Conservation (phyloP, 495 filamentous ascomycete genomes). For the Aspergillus cavernicola region DNA sequence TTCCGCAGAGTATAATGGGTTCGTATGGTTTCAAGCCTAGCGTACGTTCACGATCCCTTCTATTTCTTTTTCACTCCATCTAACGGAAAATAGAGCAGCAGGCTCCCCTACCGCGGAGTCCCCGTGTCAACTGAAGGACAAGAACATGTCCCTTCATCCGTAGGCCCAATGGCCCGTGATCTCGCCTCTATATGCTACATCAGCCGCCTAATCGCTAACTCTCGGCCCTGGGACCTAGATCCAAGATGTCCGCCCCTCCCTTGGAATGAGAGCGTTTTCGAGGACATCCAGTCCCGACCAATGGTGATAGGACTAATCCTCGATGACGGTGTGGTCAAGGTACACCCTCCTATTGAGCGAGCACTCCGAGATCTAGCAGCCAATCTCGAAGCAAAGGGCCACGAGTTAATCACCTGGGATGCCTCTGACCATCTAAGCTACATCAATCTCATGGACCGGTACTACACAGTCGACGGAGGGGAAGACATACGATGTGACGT, state of each 20-base stretch:
- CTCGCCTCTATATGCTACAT: conserved; percentile 38
- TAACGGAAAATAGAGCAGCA: conserved; percentile 29
- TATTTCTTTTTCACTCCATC: background rate
- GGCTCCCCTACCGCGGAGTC: conserved; percentile 46
- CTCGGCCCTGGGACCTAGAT: conserved; percentile 43
- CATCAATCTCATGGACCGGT: conserved; percentile 47
- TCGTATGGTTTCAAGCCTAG: conserved; percentile 56
- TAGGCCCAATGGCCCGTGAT: conserved; percentile 49
- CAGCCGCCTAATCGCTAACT: conserved; percentile 35
- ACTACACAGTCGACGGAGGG: conserved; percentile 52
- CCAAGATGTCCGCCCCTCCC: conserved; percentile 45
- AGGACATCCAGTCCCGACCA: conserved; percentile 36
- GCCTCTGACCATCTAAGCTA: conserved; percentile 39
- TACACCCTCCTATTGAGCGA: conserved; percentile 47
- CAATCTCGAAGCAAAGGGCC: conserved; percentile 36
- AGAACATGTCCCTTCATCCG: conserved; percentile 49
- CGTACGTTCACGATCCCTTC: conserved; percentile 20
- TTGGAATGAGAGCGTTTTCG: conserved; percentile 41
- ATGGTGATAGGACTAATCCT: conserved; percentile 46
- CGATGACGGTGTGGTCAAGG: conserved; percentile 48
- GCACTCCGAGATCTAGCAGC: conserved; percentile 34
- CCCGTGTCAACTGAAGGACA: conserved; percentile 50
- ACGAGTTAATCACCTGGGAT: conserved; percentile 48
- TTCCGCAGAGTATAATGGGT: conserved; percentile 52
- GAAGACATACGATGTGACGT: conserved; percentile 52